A percentile compares a stretch with the other conserved stretches of the same genome.
phyloP scores from a whole-genome alignment of 2,329 filamentous ascomycete genomes.

The Westerdykella ornata region DNA sequence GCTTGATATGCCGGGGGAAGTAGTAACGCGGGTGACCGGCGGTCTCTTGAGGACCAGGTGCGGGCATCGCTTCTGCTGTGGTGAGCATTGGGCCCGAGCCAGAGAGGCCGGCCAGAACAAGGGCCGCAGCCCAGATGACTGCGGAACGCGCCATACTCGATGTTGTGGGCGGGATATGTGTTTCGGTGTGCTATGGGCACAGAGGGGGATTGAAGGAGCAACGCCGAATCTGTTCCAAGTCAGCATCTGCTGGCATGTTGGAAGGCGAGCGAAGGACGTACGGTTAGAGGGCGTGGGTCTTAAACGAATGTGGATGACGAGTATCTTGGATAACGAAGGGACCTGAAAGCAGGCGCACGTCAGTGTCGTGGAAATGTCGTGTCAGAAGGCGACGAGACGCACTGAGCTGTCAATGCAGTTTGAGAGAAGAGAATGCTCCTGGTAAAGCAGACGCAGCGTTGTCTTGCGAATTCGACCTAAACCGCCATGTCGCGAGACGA shows the following conservation, averaged over 20 bases:
- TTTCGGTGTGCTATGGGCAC: constrained; percentile 28
- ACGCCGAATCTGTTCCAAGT: neutral
- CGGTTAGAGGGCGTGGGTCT: constrained; percentile 31
- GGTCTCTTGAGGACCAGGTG: constrained; percentile 33
- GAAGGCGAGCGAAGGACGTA: constrained; percentile 11
- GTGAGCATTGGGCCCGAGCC: constrained; percentile 42
- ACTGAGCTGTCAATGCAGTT: constrained; percentile 36
- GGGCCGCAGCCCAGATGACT: constrained; percentile 43
- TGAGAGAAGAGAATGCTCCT: constrained; percentile 19
- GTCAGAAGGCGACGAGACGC: constrained; percentile 11
- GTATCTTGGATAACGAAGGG: constrained; percentile 37
- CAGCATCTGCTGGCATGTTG: neutral
- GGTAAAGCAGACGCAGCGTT: constrained; percentile 18
- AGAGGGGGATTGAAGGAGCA: constrained; percentile 9
- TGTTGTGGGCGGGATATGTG: no score
- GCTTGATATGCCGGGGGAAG: constrained; percentile 44
- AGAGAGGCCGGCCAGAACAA: constrained; percentile 41
- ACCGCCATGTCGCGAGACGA: constrained; percentile 31
- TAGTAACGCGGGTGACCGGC: constrained; percentile 40
- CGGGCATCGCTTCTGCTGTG: constrained; percentile 46
- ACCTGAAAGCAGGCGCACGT: constrained; percentile 17
- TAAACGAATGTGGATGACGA: constrained; percentile 51
- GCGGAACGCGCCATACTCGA: constrained; percentile 43
- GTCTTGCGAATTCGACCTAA: constrained; percentile 23
- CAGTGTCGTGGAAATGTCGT: constrained; percentile 7